These are phyloP conservation scores for Aureobasidium sp. DNA, from an alignment of 2,329 filamentous ascomycete species.

Conservation along the genomic window DNA sequence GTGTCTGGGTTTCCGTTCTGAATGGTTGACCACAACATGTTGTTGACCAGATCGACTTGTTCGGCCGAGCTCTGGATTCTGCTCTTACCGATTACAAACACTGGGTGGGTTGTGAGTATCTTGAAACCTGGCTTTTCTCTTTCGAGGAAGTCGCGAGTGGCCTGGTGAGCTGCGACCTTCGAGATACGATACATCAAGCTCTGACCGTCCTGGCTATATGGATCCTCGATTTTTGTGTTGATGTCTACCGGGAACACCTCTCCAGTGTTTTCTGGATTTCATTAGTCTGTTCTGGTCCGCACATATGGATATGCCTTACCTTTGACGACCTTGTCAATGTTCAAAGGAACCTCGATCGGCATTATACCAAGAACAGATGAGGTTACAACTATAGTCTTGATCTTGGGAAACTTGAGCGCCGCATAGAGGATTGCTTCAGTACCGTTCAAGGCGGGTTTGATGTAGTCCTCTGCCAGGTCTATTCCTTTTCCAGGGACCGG, in stretches of 20 bases:
- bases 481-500: slow-evolving; percentile 18
- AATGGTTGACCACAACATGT: slow-evolving; percentile 12
- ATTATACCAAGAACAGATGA: slow-evolving; percentile 19
- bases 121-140: slow-evolving; percentile 18
- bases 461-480: slow-evolving; percentile 17
- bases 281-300: not conserved
- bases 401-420: slow-evolving; percentile 18
- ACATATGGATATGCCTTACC: not conserved
- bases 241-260: slow-evolving; percentile 14
- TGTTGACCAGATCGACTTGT: slow-evolving; percentile 18
- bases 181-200: slow-evolving; percentile 14
- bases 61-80: slow-evolving; percentile 17
- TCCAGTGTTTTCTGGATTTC: slow-evolving; percentile 1
- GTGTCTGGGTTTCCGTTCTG: slow-evolving; percentile 12
- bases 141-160: slow-evolving; percentile 18
- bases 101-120: slow-evolving; percentile 21
- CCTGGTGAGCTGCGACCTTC: slow-evolving; percentile 24
- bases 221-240: not conserved
- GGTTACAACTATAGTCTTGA: slow-evolving; percentile 23
- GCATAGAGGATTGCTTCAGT: slow-evolving; percentile 20
- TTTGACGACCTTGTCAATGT: not conserved
- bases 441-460: slow-evolving; percentile 22
- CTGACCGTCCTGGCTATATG: slow-evolving; percentile 16
- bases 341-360: slow-evolving; percentile 13
- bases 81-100: slow-evolving; percentile 21